Base-by-base conservation (phyloP, 2,329 filamentous ascomycete genomes). In the Magnaporthiopsis rhizophila region DNA sequence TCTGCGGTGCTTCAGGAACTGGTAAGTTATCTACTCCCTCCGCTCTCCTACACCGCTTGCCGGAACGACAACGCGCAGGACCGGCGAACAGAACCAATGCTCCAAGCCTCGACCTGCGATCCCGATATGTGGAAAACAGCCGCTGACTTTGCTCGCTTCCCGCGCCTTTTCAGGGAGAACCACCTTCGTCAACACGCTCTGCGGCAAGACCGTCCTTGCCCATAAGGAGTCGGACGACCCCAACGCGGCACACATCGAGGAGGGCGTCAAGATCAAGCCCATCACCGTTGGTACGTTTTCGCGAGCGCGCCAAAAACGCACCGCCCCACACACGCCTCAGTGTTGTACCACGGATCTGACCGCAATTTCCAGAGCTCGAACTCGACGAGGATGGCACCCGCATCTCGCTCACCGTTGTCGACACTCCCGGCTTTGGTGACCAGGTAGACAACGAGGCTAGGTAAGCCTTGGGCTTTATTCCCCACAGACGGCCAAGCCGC, bases 371-470 rank as follows among this genome's bases (percentile, higher is more conserved):
- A 95, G 92, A 97, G 80, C 85, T 96, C 69, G 94, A 98, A 78
- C 83, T 99, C 74, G 95, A 99, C 71, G 95, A 99, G 81, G 95
- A 99, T 81, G 95, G 95, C 75, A 98, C 95, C 65, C 92, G 95
- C 71, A 97, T 99, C 77, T 97, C 93, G 65, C 83, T 99, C 76
- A 99, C 95, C 73, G 97, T 99, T 73, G 95, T 99, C 73, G 95
- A 99, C 78, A 99, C 95, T 63, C 95, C 95, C 68, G 95, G 95
- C 67, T 99, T 99, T 72, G 95, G 95, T 76, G 95, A 99, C 80
- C 92, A 96, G 81, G 96, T 99, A 75, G 95, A 99, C 82, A 99
- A 99, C 77, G 95, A 99, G 83, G 92, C 92, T 74, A 96, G 92
- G 91, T 93, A 85, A 72, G 80, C 61, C 5, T 12, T n/a, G 7